Evolutionary conservation across 805 yeast genomes (phyloP).

Genomic region (Suhomyces sp.): DNA sequence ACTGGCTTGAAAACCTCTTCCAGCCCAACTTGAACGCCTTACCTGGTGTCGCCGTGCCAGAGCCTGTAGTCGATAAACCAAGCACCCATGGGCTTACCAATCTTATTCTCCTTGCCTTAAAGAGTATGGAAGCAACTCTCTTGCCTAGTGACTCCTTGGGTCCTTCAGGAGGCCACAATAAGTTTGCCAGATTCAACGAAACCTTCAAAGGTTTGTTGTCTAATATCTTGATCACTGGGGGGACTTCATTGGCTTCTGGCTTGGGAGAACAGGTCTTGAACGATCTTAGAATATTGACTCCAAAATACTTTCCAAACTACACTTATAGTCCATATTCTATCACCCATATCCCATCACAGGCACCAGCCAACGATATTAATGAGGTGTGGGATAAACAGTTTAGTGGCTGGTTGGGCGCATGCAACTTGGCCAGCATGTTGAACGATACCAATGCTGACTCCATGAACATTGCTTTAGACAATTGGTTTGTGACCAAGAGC

Average conservation of each 20-base stretch:
- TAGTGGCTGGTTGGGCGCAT: constrained; percentile 73
- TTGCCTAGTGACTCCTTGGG: constrained; percentile 25
- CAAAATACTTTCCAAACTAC: constrained; percentile 46
- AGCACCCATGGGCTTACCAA: constrained; percentile 48
- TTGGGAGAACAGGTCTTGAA: constrained; percentile 52
- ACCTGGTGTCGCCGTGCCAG: constrained; percentile 30
- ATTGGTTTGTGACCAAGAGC: constrained; percentile 56
- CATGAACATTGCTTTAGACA: constrained; percentile 39
- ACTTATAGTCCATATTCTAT: constrained; percentile 35
- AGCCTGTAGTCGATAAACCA: constrained; percentile 43
- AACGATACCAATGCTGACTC: constrained; percentile 38
- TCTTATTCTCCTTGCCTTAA: constrained; percentile 34
- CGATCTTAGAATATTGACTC: constrained; percentile 49
- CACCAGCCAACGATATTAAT: constrained; percentile 26
- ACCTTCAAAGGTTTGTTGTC: constrained; percentile 35
- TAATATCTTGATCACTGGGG: constrained; percentile 59
- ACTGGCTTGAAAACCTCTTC: constrained; percentile 65
- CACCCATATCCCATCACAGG: constrained; percentile 16
- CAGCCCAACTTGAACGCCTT: constrained; percentile 55
- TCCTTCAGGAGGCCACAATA: constrained; percentile 26
- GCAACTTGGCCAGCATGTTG: constrained; percentile 60
- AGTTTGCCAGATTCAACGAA: constrained; percentile 36
- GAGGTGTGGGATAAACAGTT: constrained; percentile 52
- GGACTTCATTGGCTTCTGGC: constrained; percentile 54
- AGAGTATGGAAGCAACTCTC: constrained; percentile 33